Evolutionary conservation across 768 basidiomycete species (phyloP).

Genomic region (Lenzites betulinus): DNA sequence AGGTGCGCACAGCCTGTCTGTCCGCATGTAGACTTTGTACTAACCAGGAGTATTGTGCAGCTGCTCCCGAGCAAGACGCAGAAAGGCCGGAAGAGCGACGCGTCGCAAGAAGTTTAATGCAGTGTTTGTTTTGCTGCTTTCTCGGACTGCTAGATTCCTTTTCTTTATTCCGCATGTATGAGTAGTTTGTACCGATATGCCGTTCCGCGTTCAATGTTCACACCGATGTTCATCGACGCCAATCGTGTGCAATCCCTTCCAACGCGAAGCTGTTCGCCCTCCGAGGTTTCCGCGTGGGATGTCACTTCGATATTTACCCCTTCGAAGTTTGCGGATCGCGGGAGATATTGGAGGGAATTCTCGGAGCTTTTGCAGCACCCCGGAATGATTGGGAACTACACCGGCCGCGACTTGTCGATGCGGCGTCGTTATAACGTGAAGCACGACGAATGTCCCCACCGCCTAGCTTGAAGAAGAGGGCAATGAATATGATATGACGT

Average conservation of each 20-base stretch:
- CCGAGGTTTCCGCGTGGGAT: no score
- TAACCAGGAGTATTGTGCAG: constrained; percentile 19
- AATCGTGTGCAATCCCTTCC: no score
- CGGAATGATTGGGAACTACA: no score
- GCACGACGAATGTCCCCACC: not conserved
- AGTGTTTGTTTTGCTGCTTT: not conserved
- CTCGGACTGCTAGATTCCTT: not conserved
- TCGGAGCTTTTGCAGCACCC: no score
- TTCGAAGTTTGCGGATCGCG: no score
- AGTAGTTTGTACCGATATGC: constrained; percentile 5
- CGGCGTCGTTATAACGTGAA: constrained; percentile 1
- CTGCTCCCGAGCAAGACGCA: constrained; percentile 49
- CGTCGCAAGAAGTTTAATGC: constrained; percentile 16
- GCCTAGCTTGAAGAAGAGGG: not conserved
- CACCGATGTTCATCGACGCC: no score
- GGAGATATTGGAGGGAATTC: no score
- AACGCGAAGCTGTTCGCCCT: no score
- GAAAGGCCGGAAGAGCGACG: constrained; percentile 48
- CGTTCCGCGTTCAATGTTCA: not conserved
- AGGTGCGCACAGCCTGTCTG: constrained; percentile 33
- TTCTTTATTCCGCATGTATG: constrained; percentile 2
- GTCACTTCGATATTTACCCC: no score
- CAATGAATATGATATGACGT: constrained; percentile 18
- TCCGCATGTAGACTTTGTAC: not conserved
- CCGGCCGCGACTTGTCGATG: no score